Base-by-base conservation (phyloP, 164 flowering plant species). In the Stephania japonica region DNA sequence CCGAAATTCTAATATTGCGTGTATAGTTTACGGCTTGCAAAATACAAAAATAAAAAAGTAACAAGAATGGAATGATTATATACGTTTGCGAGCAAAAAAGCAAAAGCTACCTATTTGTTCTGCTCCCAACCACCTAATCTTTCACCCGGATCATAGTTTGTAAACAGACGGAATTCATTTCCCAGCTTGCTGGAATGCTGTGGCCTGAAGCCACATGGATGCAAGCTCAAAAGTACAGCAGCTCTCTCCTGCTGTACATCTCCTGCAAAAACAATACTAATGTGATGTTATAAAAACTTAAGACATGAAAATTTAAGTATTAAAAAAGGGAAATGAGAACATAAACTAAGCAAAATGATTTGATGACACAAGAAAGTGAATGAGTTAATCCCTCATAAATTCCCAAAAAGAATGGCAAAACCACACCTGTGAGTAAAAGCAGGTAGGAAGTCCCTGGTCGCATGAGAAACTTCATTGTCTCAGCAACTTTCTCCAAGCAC, bases 181-280 rank as follows among this genome's bases (percentile, higher is more conserved):
- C 99, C 97, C 12, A 93, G 92, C 81, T 95, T 95, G 86, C 90
- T 91, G 3, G 93, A 83, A 79, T 95, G 99, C 50, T 80, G 87
- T 42, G 98, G 99, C 80, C 86, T 83, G 78, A 95, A 95, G 65
- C 88, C 84, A 75, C 99, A 95, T 24, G 98, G 95, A 68, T 75
- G 86, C 81, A 93, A 75, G 43, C 85, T 91, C 78, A 95, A 70
- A 24, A 95, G 88, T 81, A 90, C 90, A 8, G 87, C 90, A 25
- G 97, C 99, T 61, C 80, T 81, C 38, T 91, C 92, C 76, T 56
- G 87, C 80, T 91, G 98, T 78, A 95, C 97, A 67, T 81, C 94
- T 67, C 99, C 97, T 93, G 69, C 80, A 83, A 4, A 42, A 24
- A 72, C 7, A 68, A 75, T 14, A 24, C 24, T 27, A 19, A 56